A percentile compares a stretch with the other conserved stretches of the same genome.
phyloP scores from a whole-genome alignment of 176 grass and related monocot genomes.

The Alopecurus myosuroides region DNA sequence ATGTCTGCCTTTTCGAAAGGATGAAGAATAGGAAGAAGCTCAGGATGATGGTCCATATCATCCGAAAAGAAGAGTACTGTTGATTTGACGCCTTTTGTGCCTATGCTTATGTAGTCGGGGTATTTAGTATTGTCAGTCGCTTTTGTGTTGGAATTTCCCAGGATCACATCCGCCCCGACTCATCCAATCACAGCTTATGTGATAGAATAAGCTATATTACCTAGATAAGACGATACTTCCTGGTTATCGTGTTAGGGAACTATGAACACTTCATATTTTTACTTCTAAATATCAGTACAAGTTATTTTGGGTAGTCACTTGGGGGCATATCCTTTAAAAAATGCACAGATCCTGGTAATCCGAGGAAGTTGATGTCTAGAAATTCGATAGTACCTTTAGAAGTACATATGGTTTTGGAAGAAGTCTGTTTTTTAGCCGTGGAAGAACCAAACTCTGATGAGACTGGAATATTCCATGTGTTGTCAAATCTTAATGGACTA shows the following conservation, averaged over 20 bases:
- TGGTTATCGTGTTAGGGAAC: neutral
- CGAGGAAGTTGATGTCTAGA: neutral
- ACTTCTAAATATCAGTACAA: neutral
- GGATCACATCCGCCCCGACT: neutral
- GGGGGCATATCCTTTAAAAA: neutral
- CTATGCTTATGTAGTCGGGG: neutral
- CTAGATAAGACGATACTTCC: neutral
- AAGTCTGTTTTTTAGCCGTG: too few species aligned
- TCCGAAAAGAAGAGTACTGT: neutral
- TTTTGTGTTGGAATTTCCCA: neutral
- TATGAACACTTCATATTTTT: neutral
- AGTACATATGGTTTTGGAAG: too few species aligned
- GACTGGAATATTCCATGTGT: too few species aligned
- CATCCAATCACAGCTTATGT: neutral
- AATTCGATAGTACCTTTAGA: too few species aligned
- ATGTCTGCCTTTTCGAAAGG: constrained; percentile 42
- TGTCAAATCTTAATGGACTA: too few species aligned
- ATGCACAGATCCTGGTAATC: neutral
- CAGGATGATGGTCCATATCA: constrained; percentile 40
- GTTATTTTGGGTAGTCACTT: neutral
- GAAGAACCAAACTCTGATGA: too few species aligned
- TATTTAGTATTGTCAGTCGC: neutral
- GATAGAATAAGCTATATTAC: neutral
- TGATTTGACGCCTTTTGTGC: neutral
- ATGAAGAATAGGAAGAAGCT: constrained; percentile 20